Base-by-base conservation (phyloP, 1,284 basidiomycete species). In the Takashimella koratensis region DNA sequence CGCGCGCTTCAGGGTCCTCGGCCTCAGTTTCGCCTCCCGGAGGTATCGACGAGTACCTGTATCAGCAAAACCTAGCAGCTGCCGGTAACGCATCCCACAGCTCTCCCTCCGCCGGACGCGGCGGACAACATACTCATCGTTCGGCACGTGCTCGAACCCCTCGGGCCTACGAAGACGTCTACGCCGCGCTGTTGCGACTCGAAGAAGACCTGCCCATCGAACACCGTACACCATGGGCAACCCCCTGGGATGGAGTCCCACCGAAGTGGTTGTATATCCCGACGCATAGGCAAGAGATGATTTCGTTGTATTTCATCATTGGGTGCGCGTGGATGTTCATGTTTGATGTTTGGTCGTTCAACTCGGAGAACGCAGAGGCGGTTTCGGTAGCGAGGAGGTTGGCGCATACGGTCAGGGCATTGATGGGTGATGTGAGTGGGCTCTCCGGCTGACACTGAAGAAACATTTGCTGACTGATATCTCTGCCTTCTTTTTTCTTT, bases 281-380 rank as follows among this genome's bases (percentile, higher is more conserved):
- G 16, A 8, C 30, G 8, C 30, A 36, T 8, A 36, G 30, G 16
- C 30, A 36, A 36, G 30, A 36, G 16, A 8, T 36, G 8, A 36
- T 36, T 36, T 16, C 30, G 8, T 8, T 36, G 71, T 65, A 68
- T 23, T 67, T 70, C 48, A 57, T 71, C 21, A 48, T 70, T 2
- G 71, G 71, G 13, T 68, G 67, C 44, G 58, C 68, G 1, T 70
- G 69, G 70, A 73, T 73, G 71, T 71, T 70, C 58, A 49, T 71
- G 4, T 67, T 64, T 21, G 71, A 73, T 44, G 65, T 70, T 12
- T 69, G 56, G 46, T 56, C 64, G 3, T 71, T 64, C 45, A 63
- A 57, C 11, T 57, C 60, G 5, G 63, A 65, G 20, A 73, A 73
- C 40, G 56, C 48, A 1, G 50, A 53, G 19, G 63, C 71, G 0